These are phyloP conservation scores for Debaryomyces fabryi DNA, from an alignment of 1,139 yeast genomes.

Conservation along the genomic window DNA sequence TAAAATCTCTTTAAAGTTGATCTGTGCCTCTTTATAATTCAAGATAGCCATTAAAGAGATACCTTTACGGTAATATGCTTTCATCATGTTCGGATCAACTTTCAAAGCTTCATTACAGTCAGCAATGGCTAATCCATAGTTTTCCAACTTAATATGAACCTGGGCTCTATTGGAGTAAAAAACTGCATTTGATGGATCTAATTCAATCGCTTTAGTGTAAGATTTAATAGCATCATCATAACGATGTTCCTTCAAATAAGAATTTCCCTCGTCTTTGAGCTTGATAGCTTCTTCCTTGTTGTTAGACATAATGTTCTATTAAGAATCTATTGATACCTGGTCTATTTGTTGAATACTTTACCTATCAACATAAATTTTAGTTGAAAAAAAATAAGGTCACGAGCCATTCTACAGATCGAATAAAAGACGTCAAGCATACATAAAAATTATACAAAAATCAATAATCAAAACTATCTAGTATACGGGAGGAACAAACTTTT, in stretches of 20 bases:
- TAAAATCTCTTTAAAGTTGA: slow-evolving; percentile 68
- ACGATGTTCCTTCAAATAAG: slow-evolving; percentile 61
- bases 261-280: slow-evolving; percentile 74
- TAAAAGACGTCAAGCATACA: background rate
- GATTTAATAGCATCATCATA: slow-evolving; percentile 67
- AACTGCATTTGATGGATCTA: slow-evolving; percentile 68
- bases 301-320: slow-evolving; percentile 6
- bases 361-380: background rate
- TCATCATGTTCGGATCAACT: slow-evolving; percentile 66
- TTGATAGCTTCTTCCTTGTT: slow-evolving; percentile 46
- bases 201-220: slow-evolving; percentile 77
- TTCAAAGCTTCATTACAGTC: slow-evolving; percentile 77
- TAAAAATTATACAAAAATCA: slow-evolving; percentile 2
- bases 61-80: slow-evolving; percentile 85
- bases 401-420: background rate
- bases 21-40: slow-evolving; percentile 73
- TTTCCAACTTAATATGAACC: slow-evolving; percentile 82
- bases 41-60: slow-evolving; percentile 77
- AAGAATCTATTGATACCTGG: background rate
- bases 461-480: background rate
- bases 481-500: background rate
- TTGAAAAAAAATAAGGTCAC: slow-evolving; percentile 1
- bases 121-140: slow-evolving; percentile 78
- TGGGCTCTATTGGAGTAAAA: slow-evolving; percentile 89
- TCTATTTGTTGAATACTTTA: background rate